Base-by-base conservation (phyloP, 257 asterid genomes). In the Solanum bulbocastanum region DNA sequence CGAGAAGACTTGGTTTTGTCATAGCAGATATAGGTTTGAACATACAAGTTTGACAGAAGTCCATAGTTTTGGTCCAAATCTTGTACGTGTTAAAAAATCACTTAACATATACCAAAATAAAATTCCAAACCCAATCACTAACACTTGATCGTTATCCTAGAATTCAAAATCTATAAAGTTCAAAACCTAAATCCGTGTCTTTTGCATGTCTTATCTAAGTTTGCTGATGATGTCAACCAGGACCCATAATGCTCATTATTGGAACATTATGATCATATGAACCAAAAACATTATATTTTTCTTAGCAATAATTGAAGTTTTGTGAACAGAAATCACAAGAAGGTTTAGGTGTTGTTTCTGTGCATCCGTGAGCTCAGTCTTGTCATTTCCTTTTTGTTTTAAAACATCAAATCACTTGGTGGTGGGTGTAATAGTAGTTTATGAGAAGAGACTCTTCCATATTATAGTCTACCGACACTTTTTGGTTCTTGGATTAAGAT, bases 381-480 rank as follows among this genome's bases (percentile, higher is more conserved):
- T 89, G 95, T 95, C 96, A 88, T 90, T 90, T 84, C 91, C 92
- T 58, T 65, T 73, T 76, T 58, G 39, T 79, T 76, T 76, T 68
- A 83, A 84, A 90, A 25, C 88, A 76, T 81, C 87, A 87, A 87
- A 86, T 39, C 89, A 86, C 81, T 83, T 83, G 71, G 32, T 18
- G 86, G 89, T 89, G 88, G 91, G 87, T 90, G 92, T 87, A 90
- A 85, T 90, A 78, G 69, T 90, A 78, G 75, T 46, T 79, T 76
- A 42, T 5, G 2, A 75, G 20, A 58, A 58, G 66, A 58, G 13
- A 56, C 25, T 18, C 65, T 58, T 58, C 66, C 27, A 58, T 22
- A 3, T 58, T 58, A 88, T 90, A 89, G 91, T 86, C 88, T 74
- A 91, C 97, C 97, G 96, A 94, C 98, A 94, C 44, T 93, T 84